Percentiles rank a stretch among this genome's conserved stretches.
Evolutionary conservation across 1,284 basidiomycete genomes (phyloP).

Genomic region (Ceratobasidium sp.): DNA sequence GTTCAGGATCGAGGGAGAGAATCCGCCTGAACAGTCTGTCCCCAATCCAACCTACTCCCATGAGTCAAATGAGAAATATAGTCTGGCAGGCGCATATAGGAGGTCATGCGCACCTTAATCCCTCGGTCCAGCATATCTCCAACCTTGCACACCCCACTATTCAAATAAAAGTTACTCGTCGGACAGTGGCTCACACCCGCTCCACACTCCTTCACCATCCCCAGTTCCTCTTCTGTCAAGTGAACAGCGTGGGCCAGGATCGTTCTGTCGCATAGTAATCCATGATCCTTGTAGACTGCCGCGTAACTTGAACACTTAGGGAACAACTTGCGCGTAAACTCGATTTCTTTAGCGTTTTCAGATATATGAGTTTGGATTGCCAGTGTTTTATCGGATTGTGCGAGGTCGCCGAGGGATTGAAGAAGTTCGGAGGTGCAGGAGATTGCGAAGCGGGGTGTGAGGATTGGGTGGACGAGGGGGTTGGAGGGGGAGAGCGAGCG

Average conservation of each 20-base stretch:
- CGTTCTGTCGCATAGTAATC: conserved; percentile 82
- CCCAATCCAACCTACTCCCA: conserved; percentile 81
- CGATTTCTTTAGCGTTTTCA: conserved; percentile 86
- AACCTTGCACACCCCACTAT: conserved; percentile 85
- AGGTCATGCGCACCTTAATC: conserved; percentile 77
- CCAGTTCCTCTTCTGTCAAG: conserved; percentile 77
- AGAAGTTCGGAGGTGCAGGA: conserved; percentile 87
- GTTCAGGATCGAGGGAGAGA: conserved; percentile 85
- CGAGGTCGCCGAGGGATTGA: conserved; percentile 70
- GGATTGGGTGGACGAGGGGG: conserved; percentile 84
- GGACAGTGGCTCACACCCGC: conserved; percentile 95
- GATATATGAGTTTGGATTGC: conserved; percentile 94
- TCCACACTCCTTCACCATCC: conserved; percentile 73
- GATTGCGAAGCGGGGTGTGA: conserved; percentile 96
- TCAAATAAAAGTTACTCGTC: conserved; percentile 90
- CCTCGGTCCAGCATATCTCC: conserved; percentile 84
- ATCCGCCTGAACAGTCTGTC: conserved; percentile 93
- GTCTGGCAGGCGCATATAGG: conserved; percentile 3
- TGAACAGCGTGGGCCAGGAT: conserved; percentile 93
- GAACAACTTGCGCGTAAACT: conserved; percentile 72
- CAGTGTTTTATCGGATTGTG: conserved; percentile 61
- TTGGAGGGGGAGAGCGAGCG: conserved; percentile 61
- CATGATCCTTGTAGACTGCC: conserved; percentile 84
- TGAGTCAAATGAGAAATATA: conserved; percentile 13
- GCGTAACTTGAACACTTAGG: conserved; percentile 73